These are phyloP conservation scores for Pseudopyricularia cyperi DNA, from an alignment of 2,329 filamentous ascomycete species.

Conservation along the genomic window DNA sequence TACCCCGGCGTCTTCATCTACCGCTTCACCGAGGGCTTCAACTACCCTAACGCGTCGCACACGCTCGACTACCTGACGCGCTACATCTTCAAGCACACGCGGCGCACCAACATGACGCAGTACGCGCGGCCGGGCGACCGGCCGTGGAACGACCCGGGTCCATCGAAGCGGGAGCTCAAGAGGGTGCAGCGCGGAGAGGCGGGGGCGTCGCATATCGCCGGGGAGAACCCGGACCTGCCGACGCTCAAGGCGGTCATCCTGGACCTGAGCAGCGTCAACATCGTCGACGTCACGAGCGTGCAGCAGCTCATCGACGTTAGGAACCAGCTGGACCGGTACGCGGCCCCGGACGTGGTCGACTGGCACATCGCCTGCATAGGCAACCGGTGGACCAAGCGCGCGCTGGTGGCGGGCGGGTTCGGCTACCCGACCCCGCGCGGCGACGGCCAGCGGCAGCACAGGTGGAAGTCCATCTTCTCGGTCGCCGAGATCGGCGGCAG, in stretches of 20 bases:
- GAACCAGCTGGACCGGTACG: constrained; percentile 38
- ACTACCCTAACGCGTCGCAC: constrained; percentile 86
- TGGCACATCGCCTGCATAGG: constrained; percentile 41
- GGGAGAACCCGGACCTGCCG: constrained; percentile 12
- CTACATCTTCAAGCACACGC: constrained; percentile 57
- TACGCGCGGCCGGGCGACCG: constrained; percentile 61
- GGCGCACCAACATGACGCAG: constrained; percentile 57
- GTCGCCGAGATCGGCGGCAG: constrained; percentile 71
- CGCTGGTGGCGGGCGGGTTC: constrained; percentile 42
- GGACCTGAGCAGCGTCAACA: constrained; percentile 44
- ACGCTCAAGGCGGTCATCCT: constrained; percentile 36
- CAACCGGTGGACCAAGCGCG: constrained; percentile 44
- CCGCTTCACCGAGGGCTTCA: constrained; percentile 87
- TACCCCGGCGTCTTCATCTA: constrained; percentile 94
- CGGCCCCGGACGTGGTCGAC: constrained; percentile 31
- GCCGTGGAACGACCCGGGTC: constrained; percentile 90
- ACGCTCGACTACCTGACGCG: constrained; percentile 68
- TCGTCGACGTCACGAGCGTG: constrained; percentile 42
- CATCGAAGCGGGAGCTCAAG: constrained; percentile 32
- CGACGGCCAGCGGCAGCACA: constrained; percentile 36
- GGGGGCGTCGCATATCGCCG: constrained; percentile 8
- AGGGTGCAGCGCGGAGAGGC: constrained; percentile 8
- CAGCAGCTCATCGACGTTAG: constrained; percentile 44
- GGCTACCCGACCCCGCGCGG: constrained; percentile 45
- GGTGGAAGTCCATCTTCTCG: constrained; percentile 93